Evolutionary conservation across 2,329 filamentous ascomycete species (phyloP).

Genomic region (Hymenoscyphus infarciens): DNA sequence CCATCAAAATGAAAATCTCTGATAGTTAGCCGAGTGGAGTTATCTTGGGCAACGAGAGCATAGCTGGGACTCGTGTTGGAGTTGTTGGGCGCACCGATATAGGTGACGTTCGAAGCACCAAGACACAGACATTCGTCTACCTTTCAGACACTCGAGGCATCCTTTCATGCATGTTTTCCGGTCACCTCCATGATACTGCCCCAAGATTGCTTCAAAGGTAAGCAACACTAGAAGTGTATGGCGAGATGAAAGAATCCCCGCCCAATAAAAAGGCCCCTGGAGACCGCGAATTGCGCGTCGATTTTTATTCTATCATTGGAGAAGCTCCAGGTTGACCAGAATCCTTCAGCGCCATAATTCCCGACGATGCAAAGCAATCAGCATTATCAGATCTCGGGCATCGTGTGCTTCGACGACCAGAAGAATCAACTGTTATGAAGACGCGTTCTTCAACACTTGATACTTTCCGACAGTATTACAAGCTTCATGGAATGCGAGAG

Average conservation of each 20-base stretch:
- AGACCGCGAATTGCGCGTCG: background rate
- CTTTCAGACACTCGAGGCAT: background rate
- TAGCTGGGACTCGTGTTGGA: background rate
- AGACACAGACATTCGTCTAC: background rate
- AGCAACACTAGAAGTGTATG: background rate
- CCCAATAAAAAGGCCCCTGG: background rate
- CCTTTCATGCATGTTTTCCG: background rate
- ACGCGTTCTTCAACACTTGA: background rate
- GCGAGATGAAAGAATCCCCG: background rate
- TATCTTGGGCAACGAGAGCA: background rate
- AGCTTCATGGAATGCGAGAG: background rate
- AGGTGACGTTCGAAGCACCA: background rate
- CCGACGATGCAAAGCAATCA: background rate
- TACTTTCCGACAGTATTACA: constrained; percentile 1
- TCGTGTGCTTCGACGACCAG: background rate
- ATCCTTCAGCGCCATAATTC: background rate
- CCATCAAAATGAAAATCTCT: background rate
- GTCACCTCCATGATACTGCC: background rate
- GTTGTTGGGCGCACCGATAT: background rate
- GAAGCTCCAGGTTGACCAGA: background rate
- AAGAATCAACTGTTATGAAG: background rate
- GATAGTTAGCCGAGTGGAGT: background rate
- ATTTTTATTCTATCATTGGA: background rate
- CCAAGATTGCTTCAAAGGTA: background rate
- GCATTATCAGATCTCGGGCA: background rate